Conservation (phyloP, 2,329 filamentous ascomycete genomes). For the Fusarium sp. region DNA sequence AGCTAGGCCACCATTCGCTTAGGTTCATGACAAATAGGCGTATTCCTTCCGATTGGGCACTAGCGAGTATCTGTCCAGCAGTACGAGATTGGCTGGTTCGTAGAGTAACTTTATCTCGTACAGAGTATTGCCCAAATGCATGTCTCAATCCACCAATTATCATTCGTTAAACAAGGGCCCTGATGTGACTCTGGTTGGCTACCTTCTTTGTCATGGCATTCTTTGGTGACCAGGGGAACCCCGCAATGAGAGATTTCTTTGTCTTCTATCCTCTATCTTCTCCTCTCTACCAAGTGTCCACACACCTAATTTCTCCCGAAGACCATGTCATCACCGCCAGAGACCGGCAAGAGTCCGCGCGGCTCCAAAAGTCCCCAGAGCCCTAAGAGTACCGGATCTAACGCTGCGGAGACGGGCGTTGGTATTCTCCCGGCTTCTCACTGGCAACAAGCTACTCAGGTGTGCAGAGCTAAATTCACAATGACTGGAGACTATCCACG, state of each 20-base stretch:
- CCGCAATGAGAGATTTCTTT: not conserved
- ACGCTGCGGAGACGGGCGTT: not conserved
- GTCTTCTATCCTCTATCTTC: not conserved
- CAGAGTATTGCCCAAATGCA: not conserved
- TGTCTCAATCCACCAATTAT: not conserved
- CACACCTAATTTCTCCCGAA: not conserved
- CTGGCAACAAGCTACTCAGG: constrained; percentile 2
- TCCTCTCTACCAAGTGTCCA: not conserved
- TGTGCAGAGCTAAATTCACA: not conserved
- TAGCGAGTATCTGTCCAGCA: no score
- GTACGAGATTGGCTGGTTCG: not conserved
- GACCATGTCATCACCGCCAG: not conserved
- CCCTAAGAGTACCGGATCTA: not conserved
- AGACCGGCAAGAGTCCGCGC: not conserved
- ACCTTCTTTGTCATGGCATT: not conserved
- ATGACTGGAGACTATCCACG: not conserved
- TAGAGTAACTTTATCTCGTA: not conserved
- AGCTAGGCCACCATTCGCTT: not conserved
- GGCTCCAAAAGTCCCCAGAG: not conserved
- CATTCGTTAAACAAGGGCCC: not conserved
- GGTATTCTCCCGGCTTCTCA: constrained; percentile 1
- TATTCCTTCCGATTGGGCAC: not conserved
- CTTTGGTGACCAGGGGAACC: not conserved
- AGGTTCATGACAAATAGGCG: not conserved
- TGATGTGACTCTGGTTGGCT: not conserved